These are phyloP conservation scores for Ophiostoma novo-ulmi DNA, from an alignment of 2,329 filamentous ascomycete species.

Conservation along the genomic window DNA sequence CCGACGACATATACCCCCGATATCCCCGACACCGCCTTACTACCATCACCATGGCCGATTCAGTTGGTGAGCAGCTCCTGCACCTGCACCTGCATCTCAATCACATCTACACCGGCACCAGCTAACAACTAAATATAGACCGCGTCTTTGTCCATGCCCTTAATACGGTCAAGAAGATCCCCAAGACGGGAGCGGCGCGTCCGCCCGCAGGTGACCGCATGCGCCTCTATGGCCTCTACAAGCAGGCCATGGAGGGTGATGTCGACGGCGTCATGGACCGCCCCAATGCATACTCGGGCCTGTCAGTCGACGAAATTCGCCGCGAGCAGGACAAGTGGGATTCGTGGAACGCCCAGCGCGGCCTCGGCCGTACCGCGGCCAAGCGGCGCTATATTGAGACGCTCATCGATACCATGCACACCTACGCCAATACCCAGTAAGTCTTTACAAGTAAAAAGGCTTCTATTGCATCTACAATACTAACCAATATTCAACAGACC, in stretches of 20 bases:
- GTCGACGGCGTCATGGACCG: slow-evolving; percentile 90
- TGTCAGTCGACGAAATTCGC: slow-evolving; percentile 50
- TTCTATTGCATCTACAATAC: slow-evolving; percentile 36
- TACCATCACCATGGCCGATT: slow-evolving; percentile 44
- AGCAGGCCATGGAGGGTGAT: slow-evolving; percentile 98
- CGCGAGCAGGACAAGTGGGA: slow-evolving; percentile 73
- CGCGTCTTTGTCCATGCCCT: slow-evolving; percentile 98
- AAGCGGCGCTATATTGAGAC: slow-evolving; percentile 92
- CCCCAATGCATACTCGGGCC: slow-evolving; percentile 51
- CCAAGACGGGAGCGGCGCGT: slow-evolving; percentile 82
- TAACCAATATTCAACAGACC: slow-evolving; percentile 40
- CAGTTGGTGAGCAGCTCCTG: slow-evolving; percentile 41
- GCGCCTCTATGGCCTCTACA: slow-evolving; percentile 95
- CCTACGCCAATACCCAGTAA: slow-evolving; percentile 80
- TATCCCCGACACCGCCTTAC: not conserved
- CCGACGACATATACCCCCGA: not conserved
- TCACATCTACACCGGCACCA: not conserved
- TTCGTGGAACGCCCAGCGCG: slow-evolving; percentile 86
- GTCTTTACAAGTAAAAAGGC: slow-evolving; percentile 28
- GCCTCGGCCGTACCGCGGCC: slow-evolving; percentile 80
- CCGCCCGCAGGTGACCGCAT: slow-evolving; percentile 81
- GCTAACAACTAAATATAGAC: slow-evolving; percentile 51
- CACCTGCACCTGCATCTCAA: not conserved
- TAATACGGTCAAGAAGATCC: slow-evolving; percentile 97
- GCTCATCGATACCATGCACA: slow-evolving; percentile 93